Base-by-base conservation (phyloP, 176 grass and related monocot species). In the Areca catechu region DNA sequence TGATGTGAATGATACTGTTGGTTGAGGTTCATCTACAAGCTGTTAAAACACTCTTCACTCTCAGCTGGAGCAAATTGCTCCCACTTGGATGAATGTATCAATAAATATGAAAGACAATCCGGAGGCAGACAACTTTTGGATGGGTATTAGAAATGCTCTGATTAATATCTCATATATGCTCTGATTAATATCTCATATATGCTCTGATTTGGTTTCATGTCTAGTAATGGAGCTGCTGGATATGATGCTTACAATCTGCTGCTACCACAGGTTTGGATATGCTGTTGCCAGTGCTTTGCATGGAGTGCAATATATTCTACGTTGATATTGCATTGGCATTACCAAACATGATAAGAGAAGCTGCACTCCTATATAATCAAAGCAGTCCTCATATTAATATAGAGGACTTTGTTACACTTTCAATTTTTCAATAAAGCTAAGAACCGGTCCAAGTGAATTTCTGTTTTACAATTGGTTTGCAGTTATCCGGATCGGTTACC, bases 101-200 rank as follows among this genome's bases (percentile, higher is more conserved):
- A 48, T 98, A 54, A 71, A 74, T 72, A 98, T 98, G 93, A 98
- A 98, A 89, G 81, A 92, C 15, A 84, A 92, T 76, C 51, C 19
- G 67, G 88, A 89, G 72, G 85, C 93, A 29, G 87, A 98, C 69
- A 85, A 92, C 88, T 58, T 98, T 98, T 64, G 93, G 93, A 72
- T 98, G 93, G 93, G 93, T 98, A n/a, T 76, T 98, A 83, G 93
- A 98, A 82, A 98, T 98, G 88, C 92, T n/a, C n/a, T n/a, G n/a
- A n/a, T n/a, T n/a, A n/a, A n/a, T n/a, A n/a, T n/a, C n/a, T n/a
- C n/a, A n/a, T n/a, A n/a, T n/a, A n/a, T n/a, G n/a, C n/a, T n/a
- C n/a, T n/a, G 68, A 63, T 58, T 47, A 60, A 51, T 78, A 2
- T 76, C 1, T 67, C 34, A 43, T 43, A 43, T 43, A 7, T 62